phyloP scores from a whole-genome alignment of 345 rosid genomes.

The Populus tremula region DNA sequence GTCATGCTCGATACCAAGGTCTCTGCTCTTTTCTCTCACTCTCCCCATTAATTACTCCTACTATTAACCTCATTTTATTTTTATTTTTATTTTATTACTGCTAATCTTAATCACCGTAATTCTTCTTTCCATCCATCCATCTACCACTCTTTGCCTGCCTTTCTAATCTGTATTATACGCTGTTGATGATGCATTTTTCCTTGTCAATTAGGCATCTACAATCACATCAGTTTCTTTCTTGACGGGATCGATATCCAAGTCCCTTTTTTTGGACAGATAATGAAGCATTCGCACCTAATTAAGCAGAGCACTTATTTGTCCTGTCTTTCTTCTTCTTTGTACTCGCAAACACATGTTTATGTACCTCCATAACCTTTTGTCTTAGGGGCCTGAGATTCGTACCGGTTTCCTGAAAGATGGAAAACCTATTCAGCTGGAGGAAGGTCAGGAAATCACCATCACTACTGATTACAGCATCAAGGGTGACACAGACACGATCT shows the following conservation, averaged over 20 bases:
- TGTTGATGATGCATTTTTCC: no score
- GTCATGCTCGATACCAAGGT: slow-evolving; percentile 41
- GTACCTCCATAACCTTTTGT: background rate
- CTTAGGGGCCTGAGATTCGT: slow-evolving; percentile 33
- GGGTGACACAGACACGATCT: slow-evolving; percentile 61
- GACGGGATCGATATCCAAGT: background rate
- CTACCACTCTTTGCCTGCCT: no score
- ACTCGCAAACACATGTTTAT: background rate
- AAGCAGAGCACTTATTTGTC: background rate
- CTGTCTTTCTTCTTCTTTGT: background rate
- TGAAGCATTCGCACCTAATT: no score
- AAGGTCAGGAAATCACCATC: slow-evolving; percentile 40
- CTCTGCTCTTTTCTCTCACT: background rate
- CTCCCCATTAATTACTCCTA: no score
- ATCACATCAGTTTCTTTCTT: no score
- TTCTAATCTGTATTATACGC: no score
- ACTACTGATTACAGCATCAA: slow-evolving; percentile 74
- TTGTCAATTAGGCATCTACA: no score
- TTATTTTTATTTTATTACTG: no score
- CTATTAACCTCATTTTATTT: no score
- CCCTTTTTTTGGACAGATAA: background rate
- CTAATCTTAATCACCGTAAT: no score
- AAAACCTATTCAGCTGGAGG: slow-evolving; percentile 31
- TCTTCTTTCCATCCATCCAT: no score
- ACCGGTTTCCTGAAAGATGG: slow-evolving; percentile 32